These are phyloP conservation scores for Carex scoparia DNA, from an alignment of 176 grass and related monocot species.

Conservation along the genomic window DNA sequence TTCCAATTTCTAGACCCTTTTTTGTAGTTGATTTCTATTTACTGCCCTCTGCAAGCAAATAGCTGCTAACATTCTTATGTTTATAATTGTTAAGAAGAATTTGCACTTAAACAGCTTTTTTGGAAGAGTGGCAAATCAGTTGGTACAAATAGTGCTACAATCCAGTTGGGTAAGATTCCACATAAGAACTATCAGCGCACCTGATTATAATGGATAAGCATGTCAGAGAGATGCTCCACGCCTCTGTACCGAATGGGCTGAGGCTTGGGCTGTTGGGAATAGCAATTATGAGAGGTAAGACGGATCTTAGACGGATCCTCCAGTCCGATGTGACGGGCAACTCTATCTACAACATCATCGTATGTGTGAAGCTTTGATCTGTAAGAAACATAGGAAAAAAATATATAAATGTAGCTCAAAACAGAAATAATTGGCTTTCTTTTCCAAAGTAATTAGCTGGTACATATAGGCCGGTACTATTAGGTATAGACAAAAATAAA, in stretches of 20 bases:
- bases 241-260: constrained; percentile 78
- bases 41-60: neutral
- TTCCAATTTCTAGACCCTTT: no score
- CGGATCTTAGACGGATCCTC: constrained; percentile 90
- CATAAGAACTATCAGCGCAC: constrained; percentile 24
- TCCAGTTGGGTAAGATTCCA: neutral
- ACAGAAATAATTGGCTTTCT: no score
- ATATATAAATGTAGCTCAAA: neutral
- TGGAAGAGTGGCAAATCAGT: neutral
- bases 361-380: constrained; percentile 91
- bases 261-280: constrained; percentile 96
- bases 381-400: constrained; percentile 14
- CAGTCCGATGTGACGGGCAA: constrained; percentile 55
- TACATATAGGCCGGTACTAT: constrained; percentile 2
- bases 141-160: neutral
- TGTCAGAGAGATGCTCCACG: constrained; percentile 76
- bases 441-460: no score
- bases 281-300: constrained; percentile 88
- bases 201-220: constrained; percentile 95
- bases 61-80: neutral
- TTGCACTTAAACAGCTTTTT: neutral
- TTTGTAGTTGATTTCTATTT: neutral
- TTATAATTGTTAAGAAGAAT: neutral
- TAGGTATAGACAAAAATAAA: neutral
- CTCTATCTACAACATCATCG: constrained; percentile 84